A percentile compares a stretch with the other conserved stretches of the same genome.
Evolutionary conservation across 495 filamentous ascomycete species (phyloP).

Genomic region (Talaromyces liani): DNA sequence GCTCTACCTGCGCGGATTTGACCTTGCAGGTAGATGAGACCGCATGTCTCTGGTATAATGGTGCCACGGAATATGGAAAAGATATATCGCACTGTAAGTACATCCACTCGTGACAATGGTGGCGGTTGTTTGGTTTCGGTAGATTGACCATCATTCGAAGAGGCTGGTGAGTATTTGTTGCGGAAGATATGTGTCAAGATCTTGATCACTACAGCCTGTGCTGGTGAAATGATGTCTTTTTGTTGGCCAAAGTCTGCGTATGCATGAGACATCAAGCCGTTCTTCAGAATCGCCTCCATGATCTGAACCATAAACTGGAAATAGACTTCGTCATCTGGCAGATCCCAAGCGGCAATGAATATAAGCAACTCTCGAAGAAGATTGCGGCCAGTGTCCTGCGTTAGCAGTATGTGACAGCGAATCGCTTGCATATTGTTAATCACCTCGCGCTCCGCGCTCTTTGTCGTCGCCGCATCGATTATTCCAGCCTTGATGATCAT

Average conservation of each 20-base stretch:
- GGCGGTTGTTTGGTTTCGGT: conserved; percentile 28
- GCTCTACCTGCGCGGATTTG: conserved; percentile 66
- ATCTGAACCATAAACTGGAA: conserved; percentile 95
- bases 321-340: conserved; percentile 82
- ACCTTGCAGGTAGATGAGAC: conserved; percentile 88
- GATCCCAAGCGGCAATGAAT: conserved; percentile 94
- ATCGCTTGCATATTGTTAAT: conserved; percentile 76
- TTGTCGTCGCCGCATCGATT: conserved; percentile 45
- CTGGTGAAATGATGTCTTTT: conserved; percentile 92
- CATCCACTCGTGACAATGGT: conserved; percentile 46
- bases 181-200: conserved; percentile 85
- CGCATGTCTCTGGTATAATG: conserved; percentile 85
- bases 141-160: conserved; percentile 33
- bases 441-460: conserved; percentile 46
- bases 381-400: conserved; percentile 78
- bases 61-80: conserved; percentile 87
- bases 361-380: conserved; percentile 84
- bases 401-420: conserved; percentile 79
- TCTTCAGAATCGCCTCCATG: conserved; percentile 82
- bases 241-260: conserved; percentile 85
- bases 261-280: conserved; percentile 79
- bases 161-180: conserved; percentile 52
- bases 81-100: conserved; percentile 74
- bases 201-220: conserved; percentile 85
- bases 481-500: conserved; percentile 93